These are phyloP conservation scores for Kalanchoe fedtschenkoi DNA, from an alignment of 164 flowering plant species.

Conservation along the genomic window DNA sequence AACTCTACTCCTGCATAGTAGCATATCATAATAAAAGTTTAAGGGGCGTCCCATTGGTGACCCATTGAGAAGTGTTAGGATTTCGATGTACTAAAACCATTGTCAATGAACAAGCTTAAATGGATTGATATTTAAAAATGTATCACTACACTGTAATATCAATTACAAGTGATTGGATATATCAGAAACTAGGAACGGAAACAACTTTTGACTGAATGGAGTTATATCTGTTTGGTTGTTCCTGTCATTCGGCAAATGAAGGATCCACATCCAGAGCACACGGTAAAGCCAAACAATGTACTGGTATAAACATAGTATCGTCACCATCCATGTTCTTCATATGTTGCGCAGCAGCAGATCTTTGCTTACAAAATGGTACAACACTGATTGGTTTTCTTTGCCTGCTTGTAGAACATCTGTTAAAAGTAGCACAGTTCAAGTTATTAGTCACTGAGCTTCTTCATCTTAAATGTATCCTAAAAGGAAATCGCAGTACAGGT, in stretches of 20 bases:
- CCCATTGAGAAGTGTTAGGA: too few relatives aligned
- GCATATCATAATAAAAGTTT: neutral
- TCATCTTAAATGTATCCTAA: too few relatives aligned
- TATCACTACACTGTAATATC: neutral
- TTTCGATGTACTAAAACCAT: too few relatives aligned
- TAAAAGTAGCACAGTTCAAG: neutral
- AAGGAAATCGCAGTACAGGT: too few relatives aligned
- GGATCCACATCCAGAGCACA: neutral
- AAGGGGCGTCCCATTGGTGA: neutral
- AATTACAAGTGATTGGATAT: neutral
- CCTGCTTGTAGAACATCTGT: slow-evolving; percentile 99
- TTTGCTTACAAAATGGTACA: slow-evolving; percentile 59
- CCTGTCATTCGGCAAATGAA: neutral
- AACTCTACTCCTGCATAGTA: too few relatives aligned
- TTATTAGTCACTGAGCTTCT: too few relatives aligned
- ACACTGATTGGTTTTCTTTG: slow-evolving; percentile 89
- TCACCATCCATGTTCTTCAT: neutral
- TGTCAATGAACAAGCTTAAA: too few relatives aligned
- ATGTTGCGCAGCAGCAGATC: neutral
- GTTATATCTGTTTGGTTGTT: neutral
- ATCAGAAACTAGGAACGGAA: neutral
- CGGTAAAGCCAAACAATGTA: neutral
- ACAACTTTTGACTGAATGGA: neutral
- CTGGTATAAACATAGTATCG: neutral
- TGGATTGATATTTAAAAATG: neutral